Base-by-base conservation (phyloP, 805 yeast species). In the Henningerozyma blattae region DNA sequence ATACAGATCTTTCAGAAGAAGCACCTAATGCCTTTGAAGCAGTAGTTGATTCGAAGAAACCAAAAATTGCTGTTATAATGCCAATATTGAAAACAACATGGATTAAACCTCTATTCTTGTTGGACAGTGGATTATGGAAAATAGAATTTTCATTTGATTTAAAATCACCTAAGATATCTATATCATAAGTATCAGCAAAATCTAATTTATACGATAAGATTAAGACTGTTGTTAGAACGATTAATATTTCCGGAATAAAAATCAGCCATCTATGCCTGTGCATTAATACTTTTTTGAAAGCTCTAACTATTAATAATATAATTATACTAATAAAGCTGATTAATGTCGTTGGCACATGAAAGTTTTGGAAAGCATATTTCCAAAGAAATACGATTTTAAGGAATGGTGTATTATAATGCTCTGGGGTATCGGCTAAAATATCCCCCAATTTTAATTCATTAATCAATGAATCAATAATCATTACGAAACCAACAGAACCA, bases 31-130 rank as follows among this genome's bases (percentile, higher is more conserved):
- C 72, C 54, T 91, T 84, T 15, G 87, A 81, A 1, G 96, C 95
- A 0, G 95, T 86, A 1, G 95, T 82, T 6, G 94, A 78, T 54
- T 89, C 96, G 46, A 89, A 82, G 50, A 89, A 85, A 0, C 97
- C 97, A 25, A 89, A 60, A 50, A 85, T 70, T 0, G 95, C 93
- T 40, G 83, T 73, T 37, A 80, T 67, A 40, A 86, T 73, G 0
- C 91, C 72, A 1, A 89, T 68, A n/a, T 75, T 65, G 45, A 84
- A 68, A 32, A 75, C 56, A 18, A 67, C 64, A 33, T 70, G 66
- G 39, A 79, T 69, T 38, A 69, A 62, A 25, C 63, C 63, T 37
- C 67, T 61, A 15, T 63, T 62, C 3, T 59, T 44, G 0, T 58
- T 50, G 1, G 72, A 52, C 13, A 87, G 54, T 4, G 95, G 95